Percentiles rank a stretch among this genome's conserved stretches.
Evolutionary conservation across 148 eudicot species (phyloP).

Genomic region (Rhododendron kiyosumense): DNA sequence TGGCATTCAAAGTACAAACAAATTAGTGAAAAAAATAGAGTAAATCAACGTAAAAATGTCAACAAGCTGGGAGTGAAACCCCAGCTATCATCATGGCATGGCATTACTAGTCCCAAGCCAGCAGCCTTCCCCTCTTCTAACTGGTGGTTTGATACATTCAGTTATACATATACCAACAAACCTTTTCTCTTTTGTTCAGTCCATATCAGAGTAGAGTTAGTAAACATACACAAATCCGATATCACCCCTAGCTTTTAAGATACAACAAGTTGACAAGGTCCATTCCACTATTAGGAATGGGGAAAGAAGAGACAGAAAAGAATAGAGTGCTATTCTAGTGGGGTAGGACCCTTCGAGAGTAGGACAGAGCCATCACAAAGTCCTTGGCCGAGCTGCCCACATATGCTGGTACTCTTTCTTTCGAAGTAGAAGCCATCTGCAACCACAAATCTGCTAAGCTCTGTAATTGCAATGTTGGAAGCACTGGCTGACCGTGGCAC

Average conservation of each 20-base stretch:
- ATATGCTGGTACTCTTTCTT: slow-evolving; percentile 30
- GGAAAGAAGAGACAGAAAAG: neutral
- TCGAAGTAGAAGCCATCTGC: slow-evolving; percentile 32
- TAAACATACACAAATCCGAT: neutral
- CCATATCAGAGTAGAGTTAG: neutral
- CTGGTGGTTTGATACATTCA: neutral
- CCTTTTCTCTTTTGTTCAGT: neutral
- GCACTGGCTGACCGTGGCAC: slow-evolving; percentile 65
- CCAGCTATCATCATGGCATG: neutral
- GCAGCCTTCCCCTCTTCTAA: neutral
- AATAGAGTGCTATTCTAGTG: neutral
- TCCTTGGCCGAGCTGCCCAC: slow-evolving; percentile 75
- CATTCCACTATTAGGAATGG: neutral
- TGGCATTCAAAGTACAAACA: neutral
- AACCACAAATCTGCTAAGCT: slow-evolving; percentile 67
- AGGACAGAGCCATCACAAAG: slow-evolving; percentile 62
- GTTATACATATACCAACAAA: neutral
- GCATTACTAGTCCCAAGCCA: neutral
- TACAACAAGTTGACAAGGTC: neutral
- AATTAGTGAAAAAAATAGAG: neutral
- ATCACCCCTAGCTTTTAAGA: neutral
- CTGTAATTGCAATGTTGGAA: slow-evolving; percentile 51
- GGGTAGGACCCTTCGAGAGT: slow-evolving; percentile 27
- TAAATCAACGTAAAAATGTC: neutral
- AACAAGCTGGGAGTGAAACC: neutral